Evolutionary conservation across 176 grass and related monocot species (phyloP).

Genomic region (Cocos nucifera): DNA sequence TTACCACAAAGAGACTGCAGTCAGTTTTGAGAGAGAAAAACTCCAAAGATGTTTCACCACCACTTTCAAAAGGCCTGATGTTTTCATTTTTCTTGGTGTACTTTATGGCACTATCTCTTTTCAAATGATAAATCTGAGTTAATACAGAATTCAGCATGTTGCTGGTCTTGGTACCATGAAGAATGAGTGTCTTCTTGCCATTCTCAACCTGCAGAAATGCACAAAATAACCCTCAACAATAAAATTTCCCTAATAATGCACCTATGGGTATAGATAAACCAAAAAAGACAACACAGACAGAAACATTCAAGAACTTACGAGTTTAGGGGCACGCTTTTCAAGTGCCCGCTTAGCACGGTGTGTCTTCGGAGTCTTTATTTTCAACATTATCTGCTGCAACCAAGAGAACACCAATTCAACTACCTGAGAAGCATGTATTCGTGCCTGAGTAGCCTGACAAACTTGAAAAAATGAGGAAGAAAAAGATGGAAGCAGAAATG

Average conservation of each 20-base stretch:
- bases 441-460: too few relatives aligned
- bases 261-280: too few relatives aligned
- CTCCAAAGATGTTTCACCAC: constrained; percentile 75
- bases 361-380: constrained; percentile 59
- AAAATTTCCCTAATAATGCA: background rate
- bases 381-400: constrained; percentile 17
- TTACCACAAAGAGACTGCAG: constrained; percentile 88
- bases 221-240: background rate
- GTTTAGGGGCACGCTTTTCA: constrained; percentile 75
- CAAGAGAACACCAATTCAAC: background rate
- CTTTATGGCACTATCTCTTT: constrained; percentile 68
- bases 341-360: constrained; percentile 51
- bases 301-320: constrained; percentile 32
- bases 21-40: constrained; percentile 89
- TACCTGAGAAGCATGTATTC: too few relatives aligned
- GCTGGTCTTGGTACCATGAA: constrained; percentile 85
- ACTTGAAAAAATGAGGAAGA: too few relatives aligned
- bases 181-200: constrained; percentile 75
- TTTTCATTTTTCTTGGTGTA: constrained; percentile 84
- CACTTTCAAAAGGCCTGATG: constrained; percentile 89
- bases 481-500: too few relatives aligned
- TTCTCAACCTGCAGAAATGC: constrained; percentile 63
- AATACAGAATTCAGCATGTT: constrained; percentile 57
- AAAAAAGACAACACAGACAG: background rate
- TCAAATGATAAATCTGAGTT: constrained; percentile 69